Evolutionary conservation across 2,329 filamentous ascomycete genomes (phyloP).

Genomic region (Fusarium chaquense): DNA sequence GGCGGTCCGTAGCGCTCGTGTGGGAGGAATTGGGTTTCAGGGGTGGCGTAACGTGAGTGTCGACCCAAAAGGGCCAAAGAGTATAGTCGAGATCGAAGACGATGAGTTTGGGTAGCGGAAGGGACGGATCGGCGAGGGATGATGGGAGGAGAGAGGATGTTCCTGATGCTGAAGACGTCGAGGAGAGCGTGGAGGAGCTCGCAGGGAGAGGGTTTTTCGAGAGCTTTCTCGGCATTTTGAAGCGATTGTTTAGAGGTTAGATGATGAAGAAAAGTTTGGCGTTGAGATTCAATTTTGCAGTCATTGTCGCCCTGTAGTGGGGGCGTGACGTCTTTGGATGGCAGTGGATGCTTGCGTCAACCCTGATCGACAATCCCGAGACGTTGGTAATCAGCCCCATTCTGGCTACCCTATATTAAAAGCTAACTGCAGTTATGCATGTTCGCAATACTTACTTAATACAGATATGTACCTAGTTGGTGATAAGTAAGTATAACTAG

Average conservation of each 20-base stretch:
- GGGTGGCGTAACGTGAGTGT: slow-evolving; percentile 87
- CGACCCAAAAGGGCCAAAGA: slow-evolving; percentile 98
- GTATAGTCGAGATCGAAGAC: slow-evolving; percentile 99
- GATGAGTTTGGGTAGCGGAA: slow-evolving; percentile 83
- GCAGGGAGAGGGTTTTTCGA: slow-evolving; percentile 46
- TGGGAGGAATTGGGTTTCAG: slow-evolving; percentile 64
- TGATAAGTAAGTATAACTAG: background rate
- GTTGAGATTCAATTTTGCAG: slow-evolving; percentile 17
- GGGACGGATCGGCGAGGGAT: slow-evolving; percentile 63
- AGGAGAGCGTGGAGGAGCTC: slow-evolving; percentile 40
- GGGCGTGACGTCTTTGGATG: slow-evolving; percentile 14
- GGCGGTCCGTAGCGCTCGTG: slow-evolving; percentile 63
- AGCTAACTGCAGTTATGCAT: background rate
- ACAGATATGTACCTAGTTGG: background rate
- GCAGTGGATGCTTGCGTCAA: slow-evolving; percentile 2
- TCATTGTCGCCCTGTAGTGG: slow-evolving; percentile 6
- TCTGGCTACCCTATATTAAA: background rate
- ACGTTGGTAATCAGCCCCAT: background rate
- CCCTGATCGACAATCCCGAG: background rate
- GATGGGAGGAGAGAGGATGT: slow-evolving; percentile 51
- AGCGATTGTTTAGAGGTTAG: background rate
- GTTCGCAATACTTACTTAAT: background rate
- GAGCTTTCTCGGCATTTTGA: slow-evolving; percentile 51
- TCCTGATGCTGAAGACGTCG: slow-evolving; percentile 50
- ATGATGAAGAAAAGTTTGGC: slow-evolving; percentile 10